phyloP scores from a whole-genome alignment of 768 basidiomycete species.

The Dictyophora rubrovolvata region DNA sequence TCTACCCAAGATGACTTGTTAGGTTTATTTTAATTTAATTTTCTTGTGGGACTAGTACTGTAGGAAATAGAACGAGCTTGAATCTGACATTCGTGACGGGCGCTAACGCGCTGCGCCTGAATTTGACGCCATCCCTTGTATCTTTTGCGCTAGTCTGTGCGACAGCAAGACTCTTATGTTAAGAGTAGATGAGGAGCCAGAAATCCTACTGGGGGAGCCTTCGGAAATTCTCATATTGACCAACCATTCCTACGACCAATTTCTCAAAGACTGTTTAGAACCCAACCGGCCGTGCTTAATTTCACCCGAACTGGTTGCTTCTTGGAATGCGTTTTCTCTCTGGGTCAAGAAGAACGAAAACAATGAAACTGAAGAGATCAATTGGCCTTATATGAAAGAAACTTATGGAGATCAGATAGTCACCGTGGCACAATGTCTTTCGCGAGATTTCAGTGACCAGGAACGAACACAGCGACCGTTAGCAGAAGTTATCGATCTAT shows the following conservation, averaged over 20 bases:
- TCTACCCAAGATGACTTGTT: slow-evolving; percentile 40
- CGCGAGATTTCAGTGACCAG: slow-evolving; percentile 6
- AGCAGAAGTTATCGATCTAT: slow-evolving; percentile 10
- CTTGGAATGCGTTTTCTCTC: slow-evolving; percentile 1
- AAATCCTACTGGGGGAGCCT: not conserved
- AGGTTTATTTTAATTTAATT: slow-evolving; percentile 38
- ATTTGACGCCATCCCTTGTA: too few species aligned
- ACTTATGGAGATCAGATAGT: slow-evolving; percentile 9
- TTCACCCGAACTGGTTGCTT: not conserved
- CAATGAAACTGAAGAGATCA: not conserved
- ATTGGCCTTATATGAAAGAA: slow-evolving; percentile 5
- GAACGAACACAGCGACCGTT: slow-evolving; percentile 4
- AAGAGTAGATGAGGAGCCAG: not conserved
- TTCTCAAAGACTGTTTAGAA: not conserved
- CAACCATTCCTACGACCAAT: not conserved
- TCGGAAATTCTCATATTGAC: not conserved
- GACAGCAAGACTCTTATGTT: too few species aligned
- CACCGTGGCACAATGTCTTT: slow-evolving; percentile 8
- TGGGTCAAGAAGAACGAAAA: not conserved
- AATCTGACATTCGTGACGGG: too few species aligned
- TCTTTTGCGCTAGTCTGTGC: too few species aligned
- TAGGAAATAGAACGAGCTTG: not conserved
- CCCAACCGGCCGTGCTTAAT: slow-evolving; percentile 5
- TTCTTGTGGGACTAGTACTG: not conserved
- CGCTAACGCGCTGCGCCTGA: too few species aligned